These are phyloP conservation scores for Penicillium sp. DNA, from an alignment of 2,329 filamentous ascomycete genomes.

Conservation along the genomic window DNA sequence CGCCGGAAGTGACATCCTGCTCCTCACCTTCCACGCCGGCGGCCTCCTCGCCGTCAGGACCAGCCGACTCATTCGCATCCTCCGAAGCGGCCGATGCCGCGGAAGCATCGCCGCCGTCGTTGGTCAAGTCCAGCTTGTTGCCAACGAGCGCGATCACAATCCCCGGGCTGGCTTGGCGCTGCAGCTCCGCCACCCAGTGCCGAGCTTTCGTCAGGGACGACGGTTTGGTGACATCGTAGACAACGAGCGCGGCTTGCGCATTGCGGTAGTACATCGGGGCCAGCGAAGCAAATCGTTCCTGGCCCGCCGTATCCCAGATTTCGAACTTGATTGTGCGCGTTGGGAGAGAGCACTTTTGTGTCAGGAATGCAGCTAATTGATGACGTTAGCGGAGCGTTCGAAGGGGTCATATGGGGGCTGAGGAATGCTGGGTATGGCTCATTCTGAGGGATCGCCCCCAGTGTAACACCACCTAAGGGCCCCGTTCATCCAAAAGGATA, in stretches of 20 bases:
- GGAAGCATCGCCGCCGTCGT: conserved; percentile 50
- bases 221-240: conserved; percentile 97
- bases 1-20: conserved; percentile 62
- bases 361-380: conserved; percentile 81
- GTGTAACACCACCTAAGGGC: conserved; percentile 3
- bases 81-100: conserved; percentile 29
- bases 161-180: conserved; percentile 90
- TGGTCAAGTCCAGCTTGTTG: conserved; percentile 91
- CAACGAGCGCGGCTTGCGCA: conserved; percentile 92
- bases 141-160: conserved; percentile 97
- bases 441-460: conserved; percentile 2
- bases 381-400: conserved; percentile 16
- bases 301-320: conserved; percentile 98
- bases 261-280: conserved; percentile 99
- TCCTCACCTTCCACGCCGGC: conserved; percentile 52
- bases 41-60: conserved; percentile 39
- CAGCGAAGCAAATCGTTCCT: conserved; percentile 93
- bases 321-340: conserved; percentile 75
- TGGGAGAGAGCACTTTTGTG: conserved; percentile 96
- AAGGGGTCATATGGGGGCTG: neutral
- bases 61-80: conserved; percentile 39
- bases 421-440: neutral
- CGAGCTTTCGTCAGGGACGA: conserved; percentile 94
- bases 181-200: conserved; percentile 97
- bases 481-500: neutral